Conservation (phyloP, 2,329 filamentous ascomycete species). For the Atkinsonella texensis region DNA sequence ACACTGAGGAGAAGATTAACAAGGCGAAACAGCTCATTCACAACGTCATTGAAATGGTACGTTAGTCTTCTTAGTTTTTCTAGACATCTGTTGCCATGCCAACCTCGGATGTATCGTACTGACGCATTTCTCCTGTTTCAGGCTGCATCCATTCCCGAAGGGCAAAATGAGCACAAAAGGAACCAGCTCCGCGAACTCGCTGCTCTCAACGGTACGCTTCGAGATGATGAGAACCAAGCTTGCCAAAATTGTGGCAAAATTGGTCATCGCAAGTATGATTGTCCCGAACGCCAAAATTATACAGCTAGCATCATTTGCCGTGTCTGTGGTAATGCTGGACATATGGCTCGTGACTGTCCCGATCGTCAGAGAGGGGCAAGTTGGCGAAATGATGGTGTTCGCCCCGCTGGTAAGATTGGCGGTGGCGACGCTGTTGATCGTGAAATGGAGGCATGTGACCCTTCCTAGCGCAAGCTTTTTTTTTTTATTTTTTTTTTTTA, state of each 20-base stretch:
- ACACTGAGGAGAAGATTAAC: conserved; percentile 98
- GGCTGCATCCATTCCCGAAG: conserved; percentile 97
- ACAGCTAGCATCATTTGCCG: conserved; percentile 99
- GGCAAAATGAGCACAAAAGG: conserved; percentile 96
- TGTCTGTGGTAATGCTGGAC: conserved; percentile 92
- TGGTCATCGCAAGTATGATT: conserved; percentile 97
- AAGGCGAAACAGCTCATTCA: conserved; percentile 98
- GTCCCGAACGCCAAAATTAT: conserved; percentile 92
- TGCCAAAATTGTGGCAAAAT: conserved; percentile 99
- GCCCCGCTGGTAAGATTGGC: conserved; percentile 54
- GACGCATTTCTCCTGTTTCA: conserved; percentile 27
- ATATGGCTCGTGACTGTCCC: conserved; percentile 97
- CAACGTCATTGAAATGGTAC: conserved; percentile 95
- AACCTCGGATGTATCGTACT: neutral
- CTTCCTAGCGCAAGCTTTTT: neutral
- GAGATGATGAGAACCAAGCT: conserved; percentile 97
- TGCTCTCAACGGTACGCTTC: conserved; percentile 94
- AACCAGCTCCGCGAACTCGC: conserved; percentile 97
- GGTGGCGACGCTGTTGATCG: conserved; percentile 77
- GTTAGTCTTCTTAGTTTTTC: conserved; percentile 21
- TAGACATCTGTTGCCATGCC: too few species aligned
- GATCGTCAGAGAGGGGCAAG: conserved; percentile 82
- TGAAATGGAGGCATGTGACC: conserved; percentile 76
- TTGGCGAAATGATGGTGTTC: conserved; percentile 67
- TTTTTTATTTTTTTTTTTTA: neutral